phyloP scores from a whole-genome alignment of 176 grass and related monocot genomes.

The Zea mays region Zm-B73-REFERENCE-NAM-5.0 NC_050098.1:35938001-35938500 shows the following conservation, averaged over 20 bases:
- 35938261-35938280: background rate
- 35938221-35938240: background rate
- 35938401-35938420: too few relatives aligned
- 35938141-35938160: background rate
- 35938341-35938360: background rate
- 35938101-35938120: background rate
- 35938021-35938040: background rate
- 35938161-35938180: background rate
- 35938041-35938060: background rate
- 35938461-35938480: background rate
- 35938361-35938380: too few relatives aligned
- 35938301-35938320: background rate
- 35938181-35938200: background rate
- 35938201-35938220: background rate
- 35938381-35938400: too few relatives aligned
- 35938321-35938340: background rate
- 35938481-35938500: background rate
- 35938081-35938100: too few relatives aligned
- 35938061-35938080: background rate
- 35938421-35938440: too few relatives aligned
- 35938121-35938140: background rate
- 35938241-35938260: background rate
- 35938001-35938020: background rate
- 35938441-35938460: background rate
- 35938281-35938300: background rate